Evolutionary conservation across 257 asterid species (phyloP), one percentile per base, ranked within the genome.

Genomic region (Marsdenia floribunda): DNA sequence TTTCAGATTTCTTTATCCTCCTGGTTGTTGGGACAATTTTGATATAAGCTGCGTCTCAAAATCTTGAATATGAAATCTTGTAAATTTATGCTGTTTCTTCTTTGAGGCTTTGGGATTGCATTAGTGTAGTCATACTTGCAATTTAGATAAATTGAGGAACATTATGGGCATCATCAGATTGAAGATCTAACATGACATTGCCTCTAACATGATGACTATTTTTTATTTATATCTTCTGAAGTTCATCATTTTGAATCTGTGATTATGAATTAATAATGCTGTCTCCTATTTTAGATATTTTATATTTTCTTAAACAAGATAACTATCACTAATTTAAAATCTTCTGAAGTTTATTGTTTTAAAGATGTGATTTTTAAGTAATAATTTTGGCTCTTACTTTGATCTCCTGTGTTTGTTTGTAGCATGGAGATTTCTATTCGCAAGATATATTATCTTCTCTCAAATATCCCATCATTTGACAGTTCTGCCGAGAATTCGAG

Each of bases 361-460:
- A 10, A 47, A 14, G 58, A 2, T 40, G 29, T 13, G 18, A 60
- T 38, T 47, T 2, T 14, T n/a, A 47, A 22, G 22, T 55, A 55
- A 22, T 59, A 15, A 50, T 63, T 21, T 57, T 50, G n/a, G 13
- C 12, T n/a, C 64, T 61, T 15, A 60, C 52, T 55, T 55, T 55
- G 29, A 21, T 21, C 6, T 6, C 61, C 8, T 21, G 1, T 55
- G 53, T 73, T 75, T 75, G 16, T 24, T 78, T 86, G 85, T 64
- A 93, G 98, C 86, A 75, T 79, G 89, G 92, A 86, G 66, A 87
- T 83, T 73, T 84, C 89, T 73, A 82, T 90, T 84, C 91, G 72
- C 77, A 94, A 89, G 91, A 82, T 92, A 73, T 79, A 84, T 81
- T 68, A 77, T 74, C 61, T 94, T 75, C 88, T 93, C 29, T 85